phyloP scores from a whole-genome alignment of 768 basidiomycete genomes.

The Mycena vulgaris region DNA sequence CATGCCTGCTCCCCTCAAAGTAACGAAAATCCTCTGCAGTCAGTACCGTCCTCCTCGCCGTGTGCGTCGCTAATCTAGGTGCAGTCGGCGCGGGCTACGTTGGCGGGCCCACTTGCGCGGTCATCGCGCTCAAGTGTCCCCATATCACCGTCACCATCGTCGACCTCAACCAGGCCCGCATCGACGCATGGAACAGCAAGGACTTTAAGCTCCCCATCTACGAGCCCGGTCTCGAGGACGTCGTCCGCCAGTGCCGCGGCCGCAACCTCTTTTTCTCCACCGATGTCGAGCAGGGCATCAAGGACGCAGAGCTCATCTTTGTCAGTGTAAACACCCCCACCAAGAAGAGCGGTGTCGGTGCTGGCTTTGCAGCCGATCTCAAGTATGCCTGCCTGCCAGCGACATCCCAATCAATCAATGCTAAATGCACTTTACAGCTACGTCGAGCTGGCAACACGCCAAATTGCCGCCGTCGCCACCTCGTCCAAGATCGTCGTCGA shows the following conservation, averaged over 20 bases:
- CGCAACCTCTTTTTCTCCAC: constrained; percentile 98
- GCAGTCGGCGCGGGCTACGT: constrained; percentile 94
- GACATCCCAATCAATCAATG: constrained; percentile 15
- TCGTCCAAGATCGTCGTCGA: constrained; percentile 98
- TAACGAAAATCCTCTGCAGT: constrained; percentile 86
- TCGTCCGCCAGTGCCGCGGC: constrained; percentile 90
- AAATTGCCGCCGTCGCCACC: constrained; percentile 92
- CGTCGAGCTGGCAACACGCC: constrained; percentile 96
- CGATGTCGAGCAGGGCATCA: constrained; percentile 93
- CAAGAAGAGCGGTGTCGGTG: constrained; percentile 97
- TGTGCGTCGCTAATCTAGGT: constrained; percentile 23
- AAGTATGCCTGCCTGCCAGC: constrained; percentile 74
- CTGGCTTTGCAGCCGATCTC: constrained; percentile 98
- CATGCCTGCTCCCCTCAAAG: constrained; percentile 50
- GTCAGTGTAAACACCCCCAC: constrained; percentile 99
- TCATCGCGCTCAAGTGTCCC: constrained; percentile 94
- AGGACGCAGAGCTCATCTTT: constrained; percentile 97
- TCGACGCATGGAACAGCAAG: constrained; percentile 96
- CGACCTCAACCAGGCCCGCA: constrained; percentile 93
- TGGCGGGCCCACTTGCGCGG: constrained; percentile 96
- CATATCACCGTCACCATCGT: constrained; percentile 97
- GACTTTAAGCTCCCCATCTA: constrained; percentile 94
- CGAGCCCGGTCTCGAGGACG: constrained; percentile 95
- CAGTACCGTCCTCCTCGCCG: constrained; percentile 46
- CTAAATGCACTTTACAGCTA: constrained; percentile 70